phyloP scores from a whole-genome alignment of 768 basidiomycete species.

The Suillus ampliporus region DNA sequence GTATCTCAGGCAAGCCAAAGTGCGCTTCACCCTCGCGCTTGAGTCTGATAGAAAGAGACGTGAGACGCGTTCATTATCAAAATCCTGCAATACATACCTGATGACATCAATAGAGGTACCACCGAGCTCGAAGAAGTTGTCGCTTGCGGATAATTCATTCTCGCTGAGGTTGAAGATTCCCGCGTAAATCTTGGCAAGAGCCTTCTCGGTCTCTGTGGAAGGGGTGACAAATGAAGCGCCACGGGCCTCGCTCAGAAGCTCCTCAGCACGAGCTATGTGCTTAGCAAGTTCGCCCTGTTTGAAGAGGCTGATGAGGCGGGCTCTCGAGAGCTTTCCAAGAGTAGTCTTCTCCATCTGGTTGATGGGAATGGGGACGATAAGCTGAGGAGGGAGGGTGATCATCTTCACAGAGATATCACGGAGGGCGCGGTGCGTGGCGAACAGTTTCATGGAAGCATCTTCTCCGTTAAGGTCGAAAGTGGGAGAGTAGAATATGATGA shows the following conservation, averaged over 20 bases:
- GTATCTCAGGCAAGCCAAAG: slow-evolving; percentile 35
- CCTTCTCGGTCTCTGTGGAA: slow-evolving; percentile 27
- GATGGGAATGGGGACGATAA: slow-evolving; percentile 45
- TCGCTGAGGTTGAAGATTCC: slow-evolving; percentile 32
- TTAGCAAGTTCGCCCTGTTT: slow-evolving; percentile 36
- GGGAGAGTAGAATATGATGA: slow-evolving; percentile 47
- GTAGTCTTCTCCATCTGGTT: slow-evolving; percentile 47
- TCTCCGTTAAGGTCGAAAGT: slow-evolving; percentile 25
- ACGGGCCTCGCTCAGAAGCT: slow-evolving; percentile 22
- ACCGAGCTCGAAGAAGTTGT: slow-evolving; percentile 46
- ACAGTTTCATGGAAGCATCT: slow-evolving; percentile 23
- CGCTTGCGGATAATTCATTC: slow-evolving; percentile 28
- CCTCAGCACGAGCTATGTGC: slow-evolving; percentile 30
- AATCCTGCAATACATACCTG: slow-evolving; percentile 11
- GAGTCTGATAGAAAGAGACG: slow-evolving; percentile 15
- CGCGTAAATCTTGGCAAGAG: slow-evolving; percentile 31
- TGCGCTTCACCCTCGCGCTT: slow-evolving; percentile 27
- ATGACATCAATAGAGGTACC: slow-evolving; percentile 45
- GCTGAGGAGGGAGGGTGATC: slow-evolving; percentile 40
- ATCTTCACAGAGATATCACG: slow-evolving; percentile 34
- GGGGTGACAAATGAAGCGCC: slow-evolving; percentile 26
- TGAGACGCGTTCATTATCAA: not conserved
- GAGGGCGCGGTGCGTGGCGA: slow-evolving; percentile 35
- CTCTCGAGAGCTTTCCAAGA: slow-evolving; percentile 46
- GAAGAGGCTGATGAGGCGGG: slow-evolving; percentile 38